Evolutionary conservation across 2,329 filamentous ascomycete species (phyloP), one percentile per base, ranked within the genome.

Genomic region (Cucurbitaria berberidis): DNA sequence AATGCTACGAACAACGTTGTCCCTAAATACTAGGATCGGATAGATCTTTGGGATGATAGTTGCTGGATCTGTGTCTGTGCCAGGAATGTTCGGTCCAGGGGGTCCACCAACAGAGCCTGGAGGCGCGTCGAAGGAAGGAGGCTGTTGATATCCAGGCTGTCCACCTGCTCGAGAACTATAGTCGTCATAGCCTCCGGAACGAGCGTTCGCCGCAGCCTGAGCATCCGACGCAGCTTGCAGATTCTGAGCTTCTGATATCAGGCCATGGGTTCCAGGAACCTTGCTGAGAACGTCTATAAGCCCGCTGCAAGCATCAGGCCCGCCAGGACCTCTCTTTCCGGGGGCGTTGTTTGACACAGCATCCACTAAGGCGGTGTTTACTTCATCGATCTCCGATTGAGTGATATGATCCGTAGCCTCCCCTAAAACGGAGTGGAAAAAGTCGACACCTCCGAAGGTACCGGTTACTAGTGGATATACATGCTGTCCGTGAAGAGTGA

Each of bases 21-120:
- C 95, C 54, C 93, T 86, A 81, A 98, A 99, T 55, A 90, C 84
- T 0, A 99, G 83, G 55, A 99, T 96, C 0, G 95, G 95, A 68
- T 98, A 98, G 61, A 99, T 97, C 76, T 96, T 78, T 0, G 72
- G 70, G 30, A 80, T 74, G 21, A 78, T 69, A 21, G 70, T 75
- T 19, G 77, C 68, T 2, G 78, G 77, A 49, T 97, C 93, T 54
- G 96, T 90, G 66, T 86, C 89, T 81, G 93, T 90, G 5, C 89
- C 91, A 18, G 89, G 89, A 9, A 92, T 85, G 13, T 85, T 76
- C 59, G 76, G 77, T 10, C 75, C 77, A 36, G 78, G 76, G 24
- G 77, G 76, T 5, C 74, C 77, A 34, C 77, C 75, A 15, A 74
- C 69, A 18, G 77, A 78, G 40, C 79, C 79, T 38, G 78, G 77